Evolutionary conservation across 2,329 filamentous ascomycete species (phyloP).

Genomic region (Colletotrichum echinochloae): DNA sequence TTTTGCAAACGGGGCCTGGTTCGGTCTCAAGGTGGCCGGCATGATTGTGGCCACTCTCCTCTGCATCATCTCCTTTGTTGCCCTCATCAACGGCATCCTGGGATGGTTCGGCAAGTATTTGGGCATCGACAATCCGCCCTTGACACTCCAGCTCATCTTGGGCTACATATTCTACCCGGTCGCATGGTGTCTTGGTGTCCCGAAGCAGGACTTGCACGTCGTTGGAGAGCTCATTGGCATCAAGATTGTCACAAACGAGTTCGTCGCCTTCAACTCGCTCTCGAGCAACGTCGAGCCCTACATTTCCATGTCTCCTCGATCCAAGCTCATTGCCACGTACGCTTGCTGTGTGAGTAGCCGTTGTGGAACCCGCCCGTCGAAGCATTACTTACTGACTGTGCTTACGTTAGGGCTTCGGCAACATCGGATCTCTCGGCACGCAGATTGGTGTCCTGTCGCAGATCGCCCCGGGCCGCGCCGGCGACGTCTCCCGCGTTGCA

Average conservation of each 20-base stretch:
- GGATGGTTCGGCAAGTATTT: constrained; percentile 81
- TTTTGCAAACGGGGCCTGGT: constrained; percentile 80
- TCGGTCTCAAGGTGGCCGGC: constrained; percentile 79
- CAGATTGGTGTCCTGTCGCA: constrained; percentile 36
- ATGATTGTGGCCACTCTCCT: constrained; percentile 80
- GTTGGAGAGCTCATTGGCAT: constrained; percentile 34
- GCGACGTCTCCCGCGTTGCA: constrained; percentile 31
- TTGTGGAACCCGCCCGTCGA: fast-evolving
- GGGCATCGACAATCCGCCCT: constrained; percentile 65
- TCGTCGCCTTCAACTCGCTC: constrained; percentile 30
- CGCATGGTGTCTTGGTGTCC: constrained; percentile 77
- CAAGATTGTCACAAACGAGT: constrained; percentile 37
- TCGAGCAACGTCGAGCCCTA: constrained; percentile 33
- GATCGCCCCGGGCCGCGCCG: constrained; percentile 32
- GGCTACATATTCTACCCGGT: constrained; percentile 80
- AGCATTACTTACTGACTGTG: not conserved
- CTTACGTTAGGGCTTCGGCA: constrained; percentile 20
- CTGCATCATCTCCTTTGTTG: constrained; percentile 78
- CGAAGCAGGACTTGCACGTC: constrained; percentile 25
- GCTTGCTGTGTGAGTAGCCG: constrained; percentile 28
- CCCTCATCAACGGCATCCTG: constrained; percentile 74
- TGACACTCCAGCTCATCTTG: constrained; percentile 76
- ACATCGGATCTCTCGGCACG: constrained; percentile 33
- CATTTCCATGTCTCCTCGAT: constrained; percentile 34
- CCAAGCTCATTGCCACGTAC: constrained; percentile 31